These are phyloP conservation scores for Penicillium sp. DNA, from an alignment of 2,329 filamentous ascomycete species.

Conservation along the genomic window DNA sequence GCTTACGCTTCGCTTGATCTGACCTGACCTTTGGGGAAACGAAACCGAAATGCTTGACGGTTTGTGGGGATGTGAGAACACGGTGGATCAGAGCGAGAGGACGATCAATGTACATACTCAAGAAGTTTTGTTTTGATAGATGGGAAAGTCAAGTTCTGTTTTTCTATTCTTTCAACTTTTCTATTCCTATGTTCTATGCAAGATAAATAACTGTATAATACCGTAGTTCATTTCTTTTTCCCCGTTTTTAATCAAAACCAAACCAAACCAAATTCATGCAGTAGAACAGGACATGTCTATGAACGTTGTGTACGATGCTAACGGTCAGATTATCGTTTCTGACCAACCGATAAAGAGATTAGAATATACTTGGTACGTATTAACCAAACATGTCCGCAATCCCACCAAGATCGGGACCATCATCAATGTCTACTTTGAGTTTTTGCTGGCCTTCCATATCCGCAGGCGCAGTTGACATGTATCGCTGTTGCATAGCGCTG, in stretches of 20 bases:
- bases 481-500: slow-evolving; percentile 39
- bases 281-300: not conserved
- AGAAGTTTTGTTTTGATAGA: not conserved
- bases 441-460: slow-evolving; percentile 41
- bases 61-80: not conserved
- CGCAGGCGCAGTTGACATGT: slow-evolving; percentile 33
- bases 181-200: not conserved
- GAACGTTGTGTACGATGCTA: not conserved
- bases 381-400: slow-evolving; percentile 53
- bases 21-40: not conserved
- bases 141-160: not conserved
- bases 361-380: slow-evolving; percentile 1
- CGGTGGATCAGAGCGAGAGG: not conserved
- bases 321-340: not conserved
- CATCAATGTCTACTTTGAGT: slow-evolving; percentile 40
- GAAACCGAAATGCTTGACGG: not conserved
- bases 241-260: not conserved
- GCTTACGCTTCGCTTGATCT: not conserved
- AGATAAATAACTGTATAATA: not conserved
- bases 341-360: not conserved
- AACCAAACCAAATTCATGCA: not conserved
- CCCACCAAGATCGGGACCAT: slow-evolving; percentile 49
- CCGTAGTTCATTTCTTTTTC: not conserved
- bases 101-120: not conserved
- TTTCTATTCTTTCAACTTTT: not conserved